phyloP scores from a whole-genome alignment of 164 flowering plant genomes.

The Magnolia officinalis region DNA sequence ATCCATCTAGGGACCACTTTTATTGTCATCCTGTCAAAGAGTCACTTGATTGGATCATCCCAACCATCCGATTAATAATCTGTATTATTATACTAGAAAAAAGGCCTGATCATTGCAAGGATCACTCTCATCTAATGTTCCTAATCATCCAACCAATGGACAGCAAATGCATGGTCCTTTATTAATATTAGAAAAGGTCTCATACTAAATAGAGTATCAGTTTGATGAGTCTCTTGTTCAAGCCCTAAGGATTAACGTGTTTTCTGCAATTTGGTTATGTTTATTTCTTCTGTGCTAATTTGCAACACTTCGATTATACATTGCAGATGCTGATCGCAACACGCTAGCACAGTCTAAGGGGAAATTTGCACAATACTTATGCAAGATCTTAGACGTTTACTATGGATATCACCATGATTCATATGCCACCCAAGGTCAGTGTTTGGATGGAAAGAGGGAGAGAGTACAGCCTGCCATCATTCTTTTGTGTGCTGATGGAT shows the following conservation, averaged over 20 bases:
- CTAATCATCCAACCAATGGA: too few relatives aligned
- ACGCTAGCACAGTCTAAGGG: slow-evolving; percentile 60
- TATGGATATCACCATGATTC: slow-evolving; percentile 71
- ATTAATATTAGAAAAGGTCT: background rate
- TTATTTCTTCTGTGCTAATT: background rate
- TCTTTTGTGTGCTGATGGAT: slow-evolving; percentile 6
- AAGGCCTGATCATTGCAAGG: too few relatives aligned
- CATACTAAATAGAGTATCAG: background rate
- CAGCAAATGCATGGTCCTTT: background rate
- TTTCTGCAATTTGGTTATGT: background rate
- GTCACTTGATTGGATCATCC: too few relatives aligned
- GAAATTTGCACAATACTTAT: slow-evolving; percentile 69
- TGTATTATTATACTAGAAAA: too few relatives aligned
- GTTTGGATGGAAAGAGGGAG: background rate
- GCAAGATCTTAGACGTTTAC: slow-evolving; percentile 70
- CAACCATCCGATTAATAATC: too few relatives aligned
- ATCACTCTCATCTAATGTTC: too few relatives aligned
- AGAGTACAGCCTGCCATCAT: background rate
- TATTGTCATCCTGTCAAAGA: too few relatives aligned
- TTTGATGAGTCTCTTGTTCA: too few relatives aligned
- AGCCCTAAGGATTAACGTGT: too few relatives aligned
- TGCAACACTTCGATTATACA: too few relatives aligned
- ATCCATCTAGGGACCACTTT: too few relatives aligned
- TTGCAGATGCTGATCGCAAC: slow-evolving; percentile 62
- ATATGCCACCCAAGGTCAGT: slow-evolving; percentile 63